These are phyloP conservation scores for Cylindrotheca closterium DNA, from an alignment of 108 stramenopile genomes.

Conservation along the genomic window DNA sequence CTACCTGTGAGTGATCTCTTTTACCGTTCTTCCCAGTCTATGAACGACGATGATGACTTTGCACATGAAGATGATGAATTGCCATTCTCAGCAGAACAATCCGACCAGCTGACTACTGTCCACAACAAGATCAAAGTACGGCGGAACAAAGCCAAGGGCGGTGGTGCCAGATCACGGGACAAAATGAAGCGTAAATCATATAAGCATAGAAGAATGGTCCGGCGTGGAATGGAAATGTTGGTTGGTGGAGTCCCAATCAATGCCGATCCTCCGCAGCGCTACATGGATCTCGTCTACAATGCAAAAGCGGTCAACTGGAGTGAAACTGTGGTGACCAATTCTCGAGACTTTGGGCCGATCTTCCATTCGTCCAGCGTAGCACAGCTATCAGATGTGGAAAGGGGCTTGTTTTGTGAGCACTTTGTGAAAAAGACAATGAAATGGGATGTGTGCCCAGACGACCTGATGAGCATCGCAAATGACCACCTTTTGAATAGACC, in stretches of 20 bases:
- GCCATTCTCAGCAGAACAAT: constrained; percentile 45
- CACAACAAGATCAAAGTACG: constrained; percentile 29
- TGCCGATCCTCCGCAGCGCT: constrained; percentile 80
- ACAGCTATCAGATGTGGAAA: constrained; percentile 43
- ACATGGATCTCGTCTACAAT: constrained; percentile 60
- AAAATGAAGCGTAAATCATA: constrained; percentile 2
- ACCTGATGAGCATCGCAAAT: constrained; percentile 47
- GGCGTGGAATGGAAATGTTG: constrained; percentile 89
- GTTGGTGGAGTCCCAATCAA: constrained; percentile 86
- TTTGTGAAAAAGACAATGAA: constrained; percentile 57
- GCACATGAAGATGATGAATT: constrained; percentile 30
- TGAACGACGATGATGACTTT: constrained; percentile 15
- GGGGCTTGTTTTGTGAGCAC: constrained; percentile 67
- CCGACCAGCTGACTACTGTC: constrained; percentile 21
- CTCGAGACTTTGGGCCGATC: constrained; percentile 77
- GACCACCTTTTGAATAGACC: constrained; percentile 6
- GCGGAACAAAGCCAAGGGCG: constrained; percentile 16
- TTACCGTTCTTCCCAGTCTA: constrained; percentile 55
- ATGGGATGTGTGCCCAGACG: constrained; percentile 83
- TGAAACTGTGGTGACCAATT: constrained; percentile 52
- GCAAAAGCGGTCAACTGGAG: constrained; percentile 49
- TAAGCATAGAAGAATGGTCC: constrained; percentile 61
- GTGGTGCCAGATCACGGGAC: not conserved
- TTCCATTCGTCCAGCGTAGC: constrained; percentile 50
- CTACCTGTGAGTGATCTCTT: constrained; percentile 79